phyloP scores from a whole-genome alignment of 75 land plant species.

The Pinus albicaulis region DNA sequence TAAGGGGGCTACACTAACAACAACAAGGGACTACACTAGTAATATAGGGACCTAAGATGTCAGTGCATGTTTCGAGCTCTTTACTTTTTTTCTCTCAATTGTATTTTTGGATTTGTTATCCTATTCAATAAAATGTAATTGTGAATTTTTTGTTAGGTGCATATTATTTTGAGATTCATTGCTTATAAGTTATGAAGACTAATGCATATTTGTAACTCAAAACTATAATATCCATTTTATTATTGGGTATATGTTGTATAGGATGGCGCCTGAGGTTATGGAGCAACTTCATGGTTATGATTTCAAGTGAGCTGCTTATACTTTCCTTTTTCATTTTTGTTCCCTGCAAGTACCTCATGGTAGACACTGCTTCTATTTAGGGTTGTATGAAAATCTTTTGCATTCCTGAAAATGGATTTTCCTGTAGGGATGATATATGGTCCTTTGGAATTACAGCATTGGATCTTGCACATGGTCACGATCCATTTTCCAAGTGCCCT shows the following conservation, averaged over 20 bases:
- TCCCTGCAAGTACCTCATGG: neutral
- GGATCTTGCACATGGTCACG: conserved; percentile 99
- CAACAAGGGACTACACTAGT: too few species aligned
- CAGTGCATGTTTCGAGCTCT: conserved; percentile 29
- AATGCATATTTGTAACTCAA: neutral
- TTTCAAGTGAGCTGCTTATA: conserved; percentile 61
- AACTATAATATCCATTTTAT: neutral
- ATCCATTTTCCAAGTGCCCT: conserved; percentile 98
- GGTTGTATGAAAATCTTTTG: neutral
- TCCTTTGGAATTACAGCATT: conserved; percentile 97
- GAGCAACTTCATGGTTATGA: conserved; percentile 94
- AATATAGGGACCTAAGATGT: too few species aligned
- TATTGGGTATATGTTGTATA: conserved; percentile 9
- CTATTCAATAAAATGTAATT: neutral
- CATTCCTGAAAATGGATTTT: neutral
- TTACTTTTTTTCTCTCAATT: neutral
- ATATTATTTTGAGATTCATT: neutral
- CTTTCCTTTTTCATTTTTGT: neutral
- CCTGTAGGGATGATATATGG: conserved; percentile 95
- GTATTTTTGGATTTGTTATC: too few species aligned
- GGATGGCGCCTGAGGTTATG: conserved; percentile 98
- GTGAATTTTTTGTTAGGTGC: neutral
- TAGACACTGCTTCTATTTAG: neutral
- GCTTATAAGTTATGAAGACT: neutral
- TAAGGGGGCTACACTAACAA: too few species aligned